A percentile compares a stretch with the other conserved stretches of the same genome.
Conservation (phyloP, 2,329 filamentous ascomycete genomes). For the Aspergillus uvarum region DNA sequence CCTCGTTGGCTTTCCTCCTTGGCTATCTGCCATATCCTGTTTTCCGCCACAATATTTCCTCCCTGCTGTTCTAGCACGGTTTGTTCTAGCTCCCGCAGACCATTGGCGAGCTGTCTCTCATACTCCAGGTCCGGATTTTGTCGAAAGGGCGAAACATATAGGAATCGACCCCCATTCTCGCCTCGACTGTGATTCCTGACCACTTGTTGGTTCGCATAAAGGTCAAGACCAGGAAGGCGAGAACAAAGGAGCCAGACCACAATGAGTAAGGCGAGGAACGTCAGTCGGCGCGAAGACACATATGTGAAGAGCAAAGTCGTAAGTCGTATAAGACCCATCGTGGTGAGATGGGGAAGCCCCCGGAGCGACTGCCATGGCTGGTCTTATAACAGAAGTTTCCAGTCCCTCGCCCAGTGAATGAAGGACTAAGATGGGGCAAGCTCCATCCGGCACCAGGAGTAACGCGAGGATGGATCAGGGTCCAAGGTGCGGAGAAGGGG, state of each 20-base stretch:
- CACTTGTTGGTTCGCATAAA: background rate
- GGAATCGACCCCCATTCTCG: conserved; percentile 25
- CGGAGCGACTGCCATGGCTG: background rate
- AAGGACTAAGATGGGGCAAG: background rate
- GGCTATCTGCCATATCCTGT: conserved; percentile 35
- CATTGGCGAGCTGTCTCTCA: conserved; percentile 24
- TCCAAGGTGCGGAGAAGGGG: background rate
- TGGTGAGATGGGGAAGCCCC: background rate
- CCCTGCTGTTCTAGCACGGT: conserved; percentile 12
- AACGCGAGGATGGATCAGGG: background rate
- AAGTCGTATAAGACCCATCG: background rate
- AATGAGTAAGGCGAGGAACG: conserved; percentile 8
- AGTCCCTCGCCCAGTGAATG: background rate
- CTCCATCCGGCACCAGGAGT: background rate
- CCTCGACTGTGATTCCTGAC: conserved; percentile 6
- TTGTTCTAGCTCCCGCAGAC: conserved; percentile 26
- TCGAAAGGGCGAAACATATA: conserved; percentile 32
- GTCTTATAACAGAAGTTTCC: background rate
- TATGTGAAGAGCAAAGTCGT: background rate
- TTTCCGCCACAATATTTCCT: conserved; percentile 10
- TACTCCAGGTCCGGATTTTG: conserved; percentile 29
- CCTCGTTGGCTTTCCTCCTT: conserved; percentile 17
- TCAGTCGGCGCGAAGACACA: background rate
- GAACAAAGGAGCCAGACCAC: conserved; percentile 9
- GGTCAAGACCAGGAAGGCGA: conserved; percentile 11